phyloP scores from a whole-genome alignment of 2,329 filamentous ascomycete genomes.

The Passalora sequoiae region DNA sequence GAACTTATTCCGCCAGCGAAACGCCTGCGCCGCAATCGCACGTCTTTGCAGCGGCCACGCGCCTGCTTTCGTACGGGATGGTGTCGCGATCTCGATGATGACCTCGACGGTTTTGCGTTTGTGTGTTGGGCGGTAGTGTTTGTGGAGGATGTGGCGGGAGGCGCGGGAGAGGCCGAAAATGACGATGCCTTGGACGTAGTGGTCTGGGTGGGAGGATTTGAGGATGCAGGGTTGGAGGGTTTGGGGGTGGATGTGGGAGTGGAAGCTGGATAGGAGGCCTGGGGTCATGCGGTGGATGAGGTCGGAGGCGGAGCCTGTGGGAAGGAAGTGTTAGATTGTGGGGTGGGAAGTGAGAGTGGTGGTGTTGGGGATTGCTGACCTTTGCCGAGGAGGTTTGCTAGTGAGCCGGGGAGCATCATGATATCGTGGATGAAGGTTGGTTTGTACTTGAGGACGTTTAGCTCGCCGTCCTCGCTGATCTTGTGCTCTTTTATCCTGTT shows the following conservation, averaged over 20 bases:
- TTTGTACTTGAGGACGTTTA: conserved; percentile 50
- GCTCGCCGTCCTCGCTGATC: conserved; percentile 47
- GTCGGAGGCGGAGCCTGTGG: conserved; percentile 16
- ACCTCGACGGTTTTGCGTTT: conserved; percentile 18
- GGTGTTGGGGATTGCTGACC: neutral
- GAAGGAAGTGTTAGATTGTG: neutral
- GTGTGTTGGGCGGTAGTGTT: conserved; percentile 22
- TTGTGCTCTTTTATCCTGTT: conserved; percentile 23
- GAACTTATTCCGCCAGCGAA: conserved; percentile 5
- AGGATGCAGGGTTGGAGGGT: conserved; percentile 21
- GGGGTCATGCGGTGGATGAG: conserved; percentile 28
- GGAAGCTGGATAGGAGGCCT: conserved; percentile 22
- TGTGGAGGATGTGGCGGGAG: conserved; percentile 20
- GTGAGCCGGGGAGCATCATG: conserved; percentile 46
- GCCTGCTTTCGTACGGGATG: neutral
- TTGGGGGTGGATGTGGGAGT: conserved; percentile 19
- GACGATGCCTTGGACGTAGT: conserved; percentile 28
- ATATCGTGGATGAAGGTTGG: conserved; percentile 50
- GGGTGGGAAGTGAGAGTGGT: neutral
- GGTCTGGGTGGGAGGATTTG: conserved; percentile 14
- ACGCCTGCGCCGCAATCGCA: conserved; percentile 12
- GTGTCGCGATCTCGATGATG: conserved; percentile 11
- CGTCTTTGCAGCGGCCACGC: neutral
- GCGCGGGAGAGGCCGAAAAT: conserved; percentile 25
- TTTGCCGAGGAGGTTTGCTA: conserved; percentile 30